phyloP scores from a whole-genome alignment of 805 yeast genomes.

The Cyberlindnera galapagoensis region DNA sequence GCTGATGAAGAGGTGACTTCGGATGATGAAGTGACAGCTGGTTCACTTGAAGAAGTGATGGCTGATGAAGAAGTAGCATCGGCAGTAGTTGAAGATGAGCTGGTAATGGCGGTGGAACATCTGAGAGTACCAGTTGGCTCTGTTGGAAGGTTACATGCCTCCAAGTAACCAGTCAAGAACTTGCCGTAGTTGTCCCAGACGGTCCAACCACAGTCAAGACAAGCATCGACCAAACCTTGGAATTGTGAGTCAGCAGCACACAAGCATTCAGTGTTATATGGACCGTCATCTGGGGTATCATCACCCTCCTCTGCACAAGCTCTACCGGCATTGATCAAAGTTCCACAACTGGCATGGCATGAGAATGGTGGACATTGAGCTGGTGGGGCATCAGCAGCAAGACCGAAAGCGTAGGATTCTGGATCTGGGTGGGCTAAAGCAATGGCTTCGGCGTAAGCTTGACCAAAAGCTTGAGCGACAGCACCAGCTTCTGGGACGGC shows the following conservation, averaged over 20 bases:
- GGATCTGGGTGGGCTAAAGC: slow-evolving; percentile 3
- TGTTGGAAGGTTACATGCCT: slow-evolving; percentile 21
- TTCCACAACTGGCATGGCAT: slow-evolving; percentile 30
- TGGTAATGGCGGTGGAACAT: slow-evolving; percentile 17
- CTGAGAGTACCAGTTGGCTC: slow-evolving; percentile 28
- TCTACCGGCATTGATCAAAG: slow-evolving; percentile 25
- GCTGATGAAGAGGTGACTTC: slow-evolving; percentile 10
- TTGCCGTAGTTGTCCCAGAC: slow-evolving; percentile 26
- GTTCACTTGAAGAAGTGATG: too few species aligned
- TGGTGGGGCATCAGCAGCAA: slow-evolving; percentile 3
- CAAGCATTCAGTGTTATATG: slow-evolving; percentile 17
- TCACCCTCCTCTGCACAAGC: slow-evolving; percentile 20
- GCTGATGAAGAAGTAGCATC: slow-evolving; percentile 4
- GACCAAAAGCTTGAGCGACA: slow-evolving; percentile 1
- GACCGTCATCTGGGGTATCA: slow-evolving; percentile 11
- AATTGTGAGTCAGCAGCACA: slow-evolving; percentile 21
- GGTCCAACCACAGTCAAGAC: slow-evolving; percentile 33
- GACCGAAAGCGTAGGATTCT: slow-evolving; percentile 5
- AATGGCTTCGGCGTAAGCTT: slow-evolving; percentile 1
- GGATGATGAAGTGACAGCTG: slow-evolving; percentile 6
- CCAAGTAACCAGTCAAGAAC: slow-evolving; percentile 22
- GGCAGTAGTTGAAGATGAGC: slow-evolving; percentile 4
- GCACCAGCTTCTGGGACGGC: slow-evolving; percentile 2
- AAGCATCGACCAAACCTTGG: slow-evolving; percentile 15
- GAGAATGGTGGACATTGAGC: slow-evolving; percentile 23